Evolutionary conservation across 129 eudicot species (phyloP), one percentile per base, ranked within the genome.

Genomic region (Dittrichia graveolens): DNA sequence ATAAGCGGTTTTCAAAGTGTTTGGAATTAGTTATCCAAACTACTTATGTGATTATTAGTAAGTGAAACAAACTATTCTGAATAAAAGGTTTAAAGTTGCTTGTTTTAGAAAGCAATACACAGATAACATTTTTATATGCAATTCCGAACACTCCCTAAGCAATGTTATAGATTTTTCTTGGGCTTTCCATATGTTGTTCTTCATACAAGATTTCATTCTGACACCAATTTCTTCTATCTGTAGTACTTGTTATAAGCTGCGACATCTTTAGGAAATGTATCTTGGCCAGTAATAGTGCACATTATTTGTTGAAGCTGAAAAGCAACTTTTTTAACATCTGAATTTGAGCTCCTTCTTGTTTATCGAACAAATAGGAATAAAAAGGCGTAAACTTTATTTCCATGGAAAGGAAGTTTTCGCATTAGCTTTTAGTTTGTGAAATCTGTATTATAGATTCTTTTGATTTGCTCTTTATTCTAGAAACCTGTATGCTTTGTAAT

Each of bases 1-100:
- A 57, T 57, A 57, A 24, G 62, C 62, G 19, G 62, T 24, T 57
- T 57, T 57, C n/a, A 57, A 19, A 5, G 40, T 31, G 9, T 57
- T 18, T 57, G 14, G 14, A n/a, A 57, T 57, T 31, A 40, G 4
- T 24, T 24, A 24, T 2, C 31, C 31, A 24, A 24, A 24, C 31
- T 24, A n/a, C n/a, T 3, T 24, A 31, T 10, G 19, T 56, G 41
- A 57, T 57, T 57, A 8, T 57, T 57, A 3, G 19, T 6, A 18
- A n/a, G 18, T 49, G 55, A 49, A 49, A 3, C n/a, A 18, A 13
- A n/a, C n/a, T n/a, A n/a, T n/a, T n/a, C n/a, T n/a, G n/a, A n/a
- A n/a, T n/a, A n/a, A n/a, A n/a, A n/a, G n/a, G 55, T 49, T 12
- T n/a, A 49, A 12, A 49, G 3, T 50, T 50, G 7, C 50, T 10